Evolutionary conservation across 495 filamentous ascomycete species (phyloP), one percentile per base, ranked within the genome.

Genomic region (Tetracladium setigerum): DNA sequence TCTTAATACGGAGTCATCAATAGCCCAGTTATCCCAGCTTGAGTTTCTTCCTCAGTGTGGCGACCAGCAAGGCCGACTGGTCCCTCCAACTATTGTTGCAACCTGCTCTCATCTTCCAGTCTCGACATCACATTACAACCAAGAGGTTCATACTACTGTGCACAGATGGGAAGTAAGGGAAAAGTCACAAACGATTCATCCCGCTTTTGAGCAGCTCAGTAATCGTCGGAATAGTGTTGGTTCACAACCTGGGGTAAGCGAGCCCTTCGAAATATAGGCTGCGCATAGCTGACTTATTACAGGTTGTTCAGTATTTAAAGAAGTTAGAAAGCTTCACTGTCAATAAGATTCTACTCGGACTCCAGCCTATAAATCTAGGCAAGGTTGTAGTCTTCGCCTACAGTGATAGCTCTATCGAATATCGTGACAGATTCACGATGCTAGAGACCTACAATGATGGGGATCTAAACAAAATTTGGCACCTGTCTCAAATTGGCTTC

Each of bases 401-500:
- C 43, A 83, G 82, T 53, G 88, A 92, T 55, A 86, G 87, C 13
- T 83, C 82, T 0, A 69, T 90, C 22, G 76, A 88, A 41, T 87
- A 89, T 60, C 80, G 87, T 39, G 82, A 92, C 49, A 75, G 86
- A 10, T 67, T 70, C 44, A 84, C 79, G 4, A 79, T 92, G 79
- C 63, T 71, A 1, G 65, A 78, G 32, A 70, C 89, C 1, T 79
- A 71, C 48, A 70, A 74, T 10, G 70, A 84, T 45, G 69, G 70
- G n/a, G 79, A 83, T 56, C 48, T 74, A 10, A 75, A 77, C 38
- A 77, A 69, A 17, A 80, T 92, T 37, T 81, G 71, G 33, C 82
- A 78, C 54, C 66, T 87, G 8, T 68, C 78, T 12, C 86, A 91
- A 60, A 77, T 82, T 34, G 86, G 86, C 0, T 88, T 89, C 54